Base-by-base conservation (phyloP, 2,329 filamentous ascomycete species). In the Madurella mycetomatis region DNA sequence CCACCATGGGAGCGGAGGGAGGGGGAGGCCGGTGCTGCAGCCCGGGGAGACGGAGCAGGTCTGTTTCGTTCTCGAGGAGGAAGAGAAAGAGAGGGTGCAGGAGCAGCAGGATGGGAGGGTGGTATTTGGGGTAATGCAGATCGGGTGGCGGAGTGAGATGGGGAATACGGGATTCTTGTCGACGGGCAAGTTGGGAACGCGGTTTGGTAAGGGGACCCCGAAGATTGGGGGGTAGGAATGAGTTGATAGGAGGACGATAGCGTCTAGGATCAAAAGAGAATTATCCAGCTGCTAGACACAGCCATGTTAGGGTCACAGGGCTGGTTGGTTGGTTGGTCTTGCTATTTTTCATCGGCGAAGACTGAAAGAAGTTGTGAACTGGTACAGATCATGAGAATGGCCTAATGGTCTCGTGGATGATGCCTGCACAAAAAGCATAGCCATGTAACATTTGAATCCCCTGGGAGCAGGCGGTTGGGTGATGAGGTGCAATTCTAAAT, bases 111-210 rank as follows among this genome's bases (percentile, higher is more conserved):
- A 65, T 73, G 80, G 79, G 47, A 74, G 82, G 60, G 74, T 88
- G 39, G 76, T 86, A 17, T 84, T 97, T 66, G 92, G 92, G 5
- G 85, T 94, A 59, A 72, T 97, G 61, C 86, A 85, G 42, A 88
- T 97, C 55, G 87, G 90, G 51, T 99, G 94, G 94, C 81, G 89
- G 59, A 87, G 88, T 39, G 83, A 88, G 58, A 92, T 96, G 87
- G 94, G 94, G 0, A 94, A 92, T 71, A 82, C 83, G 64, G 94
- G 94, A 0, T 92, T 85, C 63, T 75, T 99, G 67, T 90, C 86
- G 43, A 99, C 94, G 7, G 92, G 92, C 9, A 92, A 87, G 77
- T 73, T 95, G 59, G 81, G 82, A 12, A 78, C 80, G 53, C 76
- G 79, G 61, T 46, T 62, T 44, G 51, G 60, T 16, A 61, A 57